Evolutionary conservation across 306 rosid genomes (phyloP), one percentile per base, ranked within the genome.

Genomic region (Vigna reflexopilosa): DNA sequence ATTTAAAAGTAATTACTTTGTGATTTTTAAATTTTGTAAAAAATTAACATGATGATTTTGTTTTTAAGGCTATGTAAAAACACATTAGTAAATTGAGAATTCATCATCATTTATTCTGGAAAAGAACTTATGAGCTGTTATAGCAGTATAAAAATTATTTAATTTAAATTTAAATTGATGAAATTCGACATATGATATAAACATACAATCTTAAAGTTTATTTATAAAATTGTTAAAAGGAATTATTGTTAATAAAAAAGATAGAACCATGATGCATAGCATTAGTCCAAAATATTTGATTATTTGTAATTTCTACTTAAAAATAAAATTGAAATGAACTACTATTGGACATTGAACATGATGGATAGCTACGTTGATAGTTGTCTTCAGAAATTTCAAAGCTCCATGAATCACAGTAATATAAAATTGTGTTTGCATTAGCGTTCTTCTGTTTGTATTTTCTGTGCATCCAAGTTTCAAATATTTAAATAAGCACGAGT

Each of bases 401-500:
- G 15, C 14, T 20, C 10, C 32, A 55, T 20, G 62, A 55, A 19
- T 20, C 15, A 9, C 12, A 9, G 47, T 13, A 9, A 42, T 42
- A 8, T 2, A 2, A 42, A 9, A 42, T 42, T 42, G 13, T 56
- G 13, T 56, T 57, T 77, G 63, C 34, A 22, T 32, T 47, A 22
- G 52, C 44, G 22, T 50, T 72, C 65, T 40, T 24, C 49, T 75
- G 26, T 61, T 75, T 50, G 20, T 7, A 7, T 2, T 42, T 42
- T 9, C 47, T 42, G 47, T 38, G 51, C 62, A 67, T 57, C 32
- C 58, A n/a, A 32, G 48, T 47, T 67, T 38, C n/a, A 22, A 22
- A 61, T 42, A 74, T 67, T 42, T 42, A 64, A 48, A 80, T 76
- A 62, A 75, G 30, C 80, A 55, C 61, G 58, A 78, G 16, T 66